Conservation (phyloP, 148 eudicot species). For the Arbutus unedo region DNA sequence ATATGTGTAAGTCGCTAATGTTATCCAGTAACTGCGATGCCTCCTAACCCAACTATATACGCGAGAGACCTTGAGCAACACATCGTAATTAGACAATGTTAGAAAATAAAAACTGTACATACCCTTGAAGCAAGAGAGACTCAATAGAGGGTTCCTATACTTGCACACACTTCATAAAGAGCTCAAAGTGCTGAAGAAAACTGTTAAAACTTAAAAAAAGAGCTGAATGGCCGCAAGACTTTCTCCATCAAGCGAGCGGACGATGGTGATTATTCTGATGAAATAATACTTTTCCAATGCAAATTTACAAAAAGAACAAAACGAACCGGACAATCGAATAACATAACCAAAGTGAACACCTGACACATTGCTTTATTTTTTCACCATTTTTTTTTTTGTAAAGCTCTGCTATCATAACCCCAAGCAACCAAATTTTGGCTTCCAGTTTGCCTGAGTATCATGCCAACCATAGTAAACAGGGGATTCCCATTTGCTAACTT, state of each 20-base stretch:
- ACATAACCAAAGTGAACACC: neutral
- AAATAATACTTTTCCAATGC: neutral
- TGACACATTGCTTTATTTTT: neutral
- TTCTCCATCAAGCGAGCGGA: neutral
- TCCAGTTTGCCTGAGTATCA: neutral
- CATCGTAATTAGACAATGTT: too few species aligned
- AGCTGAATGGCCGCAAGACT: neutral
- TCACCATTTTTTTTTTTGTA: neutral
- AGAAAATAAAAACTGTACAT: too few species aligned
- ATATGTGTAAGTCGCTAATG: too few species aligned
- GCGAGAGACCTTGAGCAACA: neutral
- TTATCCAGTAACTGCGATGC: too few species aligned
- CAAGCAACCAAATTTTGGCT: constrained; percentile 8
- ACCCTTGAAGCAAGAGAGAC: too few species aligned
- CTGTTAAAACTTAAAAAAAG: neutral
- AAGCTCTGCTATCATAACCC: neutral
- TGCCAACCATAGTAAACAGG: neutral
- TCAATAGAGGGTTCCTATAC: neutral
- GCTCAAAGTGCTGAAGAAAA: neutral
- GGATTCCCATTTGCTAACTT: neutral
- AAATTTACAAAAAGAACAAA: neutral
- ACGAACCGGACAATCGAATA: neutral
- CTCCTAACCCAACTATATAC: neutral
- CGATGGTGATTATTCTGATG: constrained; percentile 6
- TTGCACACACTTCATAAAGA: neutral